Base-by-base conservation (phyloP, 202 grass and related monocot species). In the Zizania palustris region DNA sequence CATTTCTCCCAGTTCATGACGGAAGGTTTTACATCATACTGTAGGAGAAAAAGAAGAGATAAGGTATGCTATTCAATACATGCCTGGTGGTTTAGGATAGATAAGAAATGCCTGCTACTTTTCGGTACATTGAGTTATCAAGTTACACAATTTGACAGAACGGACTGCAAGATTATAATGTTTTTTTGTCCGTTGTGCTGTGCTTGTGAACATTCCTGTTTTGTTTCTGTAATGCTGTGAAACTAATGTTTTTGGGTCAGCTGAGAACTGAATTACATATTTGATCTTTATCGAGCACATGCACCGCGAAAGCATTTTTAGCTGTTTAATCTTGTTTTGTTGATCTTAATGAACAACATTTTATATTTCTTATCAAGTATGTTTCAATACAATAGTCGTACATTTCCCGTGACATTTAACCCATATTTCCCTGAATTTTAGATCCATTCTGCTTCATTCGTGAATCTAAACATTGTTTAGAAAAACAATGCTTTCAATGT, bases 1-100 rank as follows among this genome's bases (percentile, higher is more conserved):
- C 96, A 99, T 91, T 99, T 99, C 68, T 96, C 92, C 60, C 83
- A 96, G 77, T 99, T 99, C 69, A 90, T 99, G 69, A 99, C 82
- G 13, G 96, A 99, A 93, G 69, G 92, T 42, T 99, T 99, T 84
- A 91, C 86, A 38, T 91, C 79, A 74, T 99, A 99, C 66, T 99
- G 92, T 82, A 99, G 87, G 74, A 93, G 96, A 84, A 99, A 99
- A 91, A 96, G 96, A 82, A 85, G 86, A 82, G 96, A 99, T 76
- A 99, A 99, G 96, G 96, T 99, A 83, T 46, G 65, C 55, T 69
- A 34, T 80, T 78, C 51, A 53, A 77, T 59, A 66, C 22, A 65
- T 84, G 50, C 65, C 21, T 73, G 18, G 33, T 71, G 4, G 51
- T 55, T 55, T 55, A 20, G n/a, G 51, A 55, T 55, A 55, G 9